A percentile compares a stretch with the other conserved stretches of the same genome.
Conservation (phyloP, 192 early-diverging fungal genomes). For the Coemansia sp. region DNA sequence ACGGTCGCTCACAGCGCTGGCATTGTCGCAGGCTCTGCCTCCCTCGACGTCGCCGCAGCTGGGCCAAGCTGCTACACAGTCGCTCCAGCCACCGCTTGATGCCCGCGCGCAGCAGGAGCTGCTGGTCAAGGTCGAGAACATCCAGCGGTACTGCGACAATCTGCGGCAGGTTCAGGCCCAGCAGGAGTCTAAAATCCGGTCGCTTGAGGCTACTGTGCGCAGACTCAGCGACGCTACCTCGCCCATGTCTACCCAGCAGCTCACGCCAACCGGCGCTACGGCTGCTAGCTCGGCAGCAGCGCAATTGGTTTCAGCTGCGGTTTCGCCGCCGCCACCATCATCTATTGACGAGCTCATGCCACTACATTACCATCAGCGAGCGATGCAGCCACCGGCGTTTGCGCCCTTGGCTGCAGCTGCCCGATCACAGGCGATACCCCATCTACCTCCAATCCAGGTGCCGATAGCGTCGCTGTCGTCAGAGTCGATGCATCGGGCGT, state of each 20-base stretch:
- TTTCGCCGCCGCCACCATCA: neutral
- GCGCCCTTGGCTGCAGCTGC: neutral
- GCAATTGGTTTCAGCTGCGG: neutral
- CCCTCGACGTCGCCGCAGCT: neutral
- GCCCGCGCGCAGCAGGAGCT: slow-evolving; percentile 3
- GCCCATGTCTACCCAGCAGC: neutral
- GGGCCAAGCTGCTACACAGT: neutral
- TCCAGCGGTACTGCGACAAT: slow-evolving; percentile 28
- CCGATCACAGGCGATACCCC: neutral
- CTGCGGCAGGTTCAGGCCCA: slow-evolving; percentile 28
- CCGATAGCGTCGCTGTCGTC: neutral
- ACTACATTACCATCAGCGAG: slow-evolving; percentile 2
- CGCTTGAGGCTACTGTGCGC: slow-evolving; percentile 21
- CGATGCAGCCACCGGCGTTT: neutral
- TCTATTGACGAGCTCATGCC: slow-evolving; percentile 5
- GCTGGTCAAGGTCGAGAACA: slow-evolving; percentile 15
- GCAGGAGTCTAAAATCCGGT: slow-evolving; percentile 23
- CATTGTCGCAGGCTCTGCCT: slow-evolving; percentile 22
- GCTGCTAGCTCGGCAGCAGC: neutral
- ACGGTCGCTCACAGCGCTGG: slow-evolving; percentile 37
- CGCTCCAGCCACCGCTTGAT: neutral
- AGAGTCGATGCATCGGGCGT: neutral
- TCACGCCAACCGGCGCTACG: neutral
- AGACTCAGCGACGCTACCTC: slow-evolving; percentile 1
- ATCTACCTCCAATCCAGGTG: neutral